Evolutionary conservation across 495 filamentous ascomycete species (phyloP).

Genomic region (Chaetomium tenue): DNA sequence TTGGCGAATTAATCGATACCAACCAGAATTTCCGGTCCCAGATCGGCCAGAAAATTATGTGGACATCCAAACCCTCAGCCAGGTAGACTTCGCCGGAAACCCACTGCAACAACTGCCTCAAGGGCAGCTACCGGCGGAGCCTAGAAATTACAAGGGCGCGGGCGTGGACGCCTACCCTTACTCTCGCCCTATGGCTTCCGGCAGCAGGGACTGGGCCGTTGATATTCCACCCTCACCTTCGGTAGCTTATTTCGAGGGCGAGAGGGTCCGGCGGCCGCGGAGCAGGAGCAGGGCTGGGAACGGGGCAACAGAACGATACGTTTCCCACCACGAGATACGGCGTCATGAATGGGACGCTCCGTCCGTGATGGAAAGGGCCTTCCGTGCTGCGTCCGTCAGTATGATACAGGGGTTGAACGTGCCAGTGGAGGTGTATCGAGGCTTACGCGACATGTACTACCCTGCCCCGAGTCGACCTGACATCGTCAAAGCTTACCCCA

Average conservation of each 20-base stretch:
- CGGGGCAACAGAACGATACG: background rate
- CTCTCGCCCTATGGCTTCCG: background rate
- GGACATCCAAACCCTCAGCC: background rate
- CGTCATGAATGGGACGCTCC: conserved; percentile 32
- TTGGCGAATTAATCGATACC: background rate
- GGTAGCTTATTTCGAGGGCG: conserved; percentile 17
- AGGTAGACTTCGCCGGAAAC: background rate
- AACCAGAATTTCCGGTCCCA: background rate
- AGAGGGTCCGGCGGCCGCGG: background rate
- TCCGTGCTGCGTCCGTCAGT: conserved; percentile 33
- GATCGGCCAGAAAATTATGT: background rate
- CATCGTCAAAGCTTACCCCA: conserved; percentile 37
- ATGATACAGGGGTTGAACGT: conserved; percentile 30
- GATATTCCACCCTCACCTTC: conserved; percentile 27
- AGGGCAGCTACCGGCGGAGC: background rate
- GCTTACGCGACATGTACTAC: conserved; percentile 30
- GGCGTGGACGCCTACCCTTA: background rate
- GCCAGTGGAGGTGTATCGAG: conserved; percentile 29
- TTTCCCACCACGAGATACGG: background rate
- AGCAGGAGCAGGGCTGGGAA: background rate
- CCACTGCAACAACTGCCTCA: background rate
- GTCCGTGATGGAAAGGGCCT: conserved; percentile 27
- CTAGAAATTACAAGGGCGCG: background rate
- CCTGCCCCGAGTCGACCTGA: conserved; percentile 31
- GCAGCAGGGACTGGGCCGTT: conserved; percentile 20